phyloP scores from a whole-genome alignment of 2,329 filamentous ascomycete genomes.

The Chaetomium globosum region DNA sequence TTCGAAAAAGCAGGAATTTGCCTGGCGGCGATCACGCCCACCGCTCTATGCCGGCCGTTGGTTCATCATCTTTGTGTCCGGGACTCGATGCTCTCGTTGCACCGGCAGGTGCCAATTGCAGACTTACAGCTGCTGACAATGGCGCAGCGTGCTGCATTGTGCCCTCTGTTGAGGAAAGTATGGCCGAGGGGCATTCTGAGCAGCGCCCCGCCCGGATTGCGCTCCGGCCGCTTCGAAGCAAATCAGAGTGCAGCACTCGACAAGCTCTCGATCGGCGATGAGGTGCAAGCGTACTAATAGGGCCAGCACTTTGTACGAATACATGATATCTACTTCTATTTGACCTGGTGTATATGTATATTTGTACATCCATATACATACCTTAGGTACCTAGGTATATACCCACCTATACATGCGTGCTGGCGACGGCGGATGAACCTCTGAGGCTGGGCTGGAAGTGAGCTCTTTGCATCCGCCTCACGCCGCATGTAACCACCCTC shows the following conservation, averaged over 20 bases:
- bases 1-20: constrained; percentile 4
- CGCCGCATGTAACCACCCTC: not conserved
- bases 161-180: not conserved
- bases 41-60: constrained; percentile 3
- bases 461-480: constrained; percentile 3
- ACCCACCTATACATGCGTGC: too few species aligned
- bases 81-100: not conserved
- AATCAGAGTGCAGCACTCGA: constrained; percentile 14
- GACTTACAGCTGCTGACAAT: not conserved
- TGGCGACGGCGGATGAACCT: not conserved
- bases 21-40: constrained; percentile 21
- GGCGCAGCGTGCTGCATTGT: not conserved
- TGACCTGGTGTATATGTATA: not conserved
- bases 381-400: too few species aligned
- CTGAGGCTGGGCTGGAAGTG: constrained; percentile 5
- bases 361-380: not conserved
- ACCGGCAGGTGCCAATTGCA: constrained; percentile 2
- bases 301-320: not conserved
- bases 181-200: constrained; percentile 1
- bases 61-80: not conserved
- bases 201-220: constrained; percentile 21
- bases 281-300: not conserved
- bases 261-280: constrained; percentile 6
- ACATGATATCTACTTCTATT: not conserved
- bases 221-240: constrained; percentile 17